phyloP scores from a whole-genome alignment of 2,329 filamentous ascomycete species.

The Rhynchosporium secalis region DNA sequence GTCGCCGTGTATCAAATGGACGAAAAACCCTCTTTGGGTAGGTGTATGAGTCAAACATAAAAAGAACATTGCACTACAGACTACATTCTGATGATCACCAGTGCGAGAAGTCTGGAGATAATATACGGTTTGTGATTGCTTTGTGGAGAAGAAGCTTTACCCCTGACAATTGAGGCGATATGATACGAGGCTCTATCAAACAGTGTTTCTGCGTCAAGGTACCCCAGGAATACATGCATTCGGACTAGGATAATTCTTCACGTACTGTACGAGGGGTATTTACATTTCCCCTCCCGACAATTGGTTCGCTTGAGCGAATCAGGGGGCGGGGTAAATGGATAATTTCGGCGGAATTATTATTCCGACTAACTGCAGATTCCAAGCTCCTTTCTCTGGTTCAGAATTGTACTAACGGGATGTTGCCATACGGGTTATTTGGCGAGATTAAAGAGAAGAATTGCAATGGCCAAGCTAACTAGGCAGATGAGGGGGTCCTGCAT shows the following conservation, averaged over 20 bases:
- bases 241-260: background rate
- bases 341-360: slow-evolving; percentile 8
- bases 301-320: slow-evolving; percentile 4
- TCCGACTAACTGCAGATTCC: background rate
- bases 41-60: no score
- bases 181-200: no score
- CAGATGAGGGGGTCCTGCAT: background rate
- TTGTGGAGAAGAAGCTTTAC: no score
- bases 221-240: background rate
- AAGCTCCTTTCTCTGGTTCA: background rate
- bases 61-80: no score
- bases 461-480: no score
- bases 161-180: no score
- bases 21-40: no score
- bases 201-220: no score
- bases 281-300: background rate
- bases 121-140: no score
- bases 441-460: background rate
- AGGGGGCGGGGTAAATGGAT: slow-evolving; percentile 11
- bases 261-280: slow-evolving; percentile 7
- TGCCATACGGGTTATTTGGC: background rate
- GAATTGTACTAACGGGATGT: background rate
- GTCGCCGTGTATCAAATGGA: no score
- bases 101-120: no score
- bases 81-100: no score